Evolutionary conservation across 106 monocot genomes (phyloP).

Genomic region (Phalaenopsis aphrodite): DNA sequence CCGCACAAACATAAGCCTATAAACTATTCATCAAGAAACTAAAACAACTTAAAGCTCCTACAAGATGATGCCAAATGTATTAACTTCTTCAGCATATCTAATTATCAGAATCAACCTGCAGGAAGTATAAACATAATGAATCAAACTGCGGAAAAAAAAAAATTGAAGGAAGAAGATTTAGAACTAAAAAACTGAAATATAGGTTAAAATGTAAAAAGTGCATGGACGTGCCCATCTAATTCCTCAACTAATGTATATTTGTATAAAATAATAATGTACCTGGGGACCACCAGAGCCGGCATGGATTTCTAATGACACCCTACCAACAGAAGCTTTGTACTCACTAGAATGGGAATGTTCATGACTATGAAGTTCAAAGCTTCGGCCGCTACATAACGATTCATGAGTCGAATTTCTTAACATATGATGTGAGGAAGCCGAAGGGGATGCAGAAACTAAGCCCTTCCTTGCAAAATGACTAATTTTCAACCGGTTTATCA

Average conservation of each 20-base stretch:
- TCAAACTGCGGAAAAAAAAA: background rate
- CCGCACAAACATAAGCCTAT: background rate
- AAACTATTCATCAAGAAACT: background rate
- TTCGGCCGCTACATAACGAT: background rate
- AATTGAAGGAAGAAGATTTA: background rate
- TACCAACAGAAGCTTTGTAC: background rate
- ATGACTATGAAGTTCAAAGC: background rate
- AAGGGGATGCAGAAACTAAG: background rate
- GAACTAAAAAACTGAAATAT: background rate
- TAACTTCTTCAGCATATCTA: background rate
- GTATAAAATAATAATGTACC: background rate
- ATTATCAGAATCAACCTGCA: background rate
- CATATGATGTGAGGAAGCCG: background rate
- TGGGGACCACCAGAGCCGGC: background rate
- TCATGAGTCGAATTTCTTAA: background rate
- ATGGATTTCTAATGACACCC: background rate
- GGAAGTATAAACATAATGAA: background rate
- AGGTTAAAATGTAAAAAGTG: background rate
- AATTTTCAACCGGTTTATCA: constrained; percentile 41
- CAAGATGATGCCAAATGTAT: background rate
- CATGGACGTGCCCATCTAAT: background rate
- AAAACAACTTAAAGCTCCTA: background rate
- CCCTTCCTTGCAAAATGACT: constrained; percentile 27
- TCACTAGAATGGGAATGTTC: background rate
- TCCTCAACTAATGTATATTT: background rate